Evolutionary conservation across 331 rosid genomes (phyloP), one percentile per base, ranked within the genome.

Genomic region (Quercus phellos): DNA sequence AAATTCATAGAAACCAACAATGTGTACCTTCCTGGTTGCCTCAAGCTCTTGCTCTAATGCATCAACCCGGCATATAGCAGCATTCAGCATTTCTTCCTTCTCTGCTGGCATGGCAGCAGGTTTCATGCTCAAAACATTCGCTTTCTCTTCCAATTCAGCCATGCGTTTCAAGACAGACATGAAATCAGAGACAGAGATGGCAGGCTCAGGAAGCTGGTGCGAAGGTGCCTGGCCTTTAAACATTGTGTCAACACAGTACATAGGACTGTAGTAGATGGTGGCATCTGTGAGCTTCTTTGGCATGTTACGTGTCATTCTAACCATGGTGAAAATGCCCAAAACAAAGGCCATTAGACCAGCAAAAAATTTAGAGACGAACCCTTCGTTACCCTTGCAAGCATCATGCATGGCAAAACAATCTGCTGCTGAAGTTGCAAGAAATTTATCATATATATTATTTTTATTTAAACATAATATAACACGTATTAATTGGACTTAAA

Each of bases 311-410:
- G 91, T 90, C 83, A 92, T 80, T 75, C 89, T 90, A 56, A 90
- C 96, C 93, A 91, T 89, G 46, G 99, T 80, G 27, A 90, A 73
- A 8, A 93, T 84, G 8, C 98, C 96, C 98, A 93, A 85, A 32
- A 95, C 53, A 74, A 93, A 87, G 60, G 98, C 90, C 93, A 95
- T 77, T 34, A 93, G 77, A 3, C 87, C 97, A 17, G 90, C 82
- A 77, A 90, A 55, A 53, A 95, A 54, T 74, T 91, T 93, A 1
- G 88, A 84, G 77, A 88, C 81, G 34, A 90, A 72, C 27, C 78
- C 90, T 34, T 85, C 92, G 26, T 87, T 84, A 68, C 83, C 78
- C 84, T 81, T 83, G 77, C 68, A 70, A 2, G 92, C 86, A 46
- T 70, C 78, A 24, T 68, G 70, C 80, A 74, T 78, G 58, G 70